phyloP scores from a whole-genome alignment of 1,139 yeast species.

The Kazachstania sp. region DNA sequence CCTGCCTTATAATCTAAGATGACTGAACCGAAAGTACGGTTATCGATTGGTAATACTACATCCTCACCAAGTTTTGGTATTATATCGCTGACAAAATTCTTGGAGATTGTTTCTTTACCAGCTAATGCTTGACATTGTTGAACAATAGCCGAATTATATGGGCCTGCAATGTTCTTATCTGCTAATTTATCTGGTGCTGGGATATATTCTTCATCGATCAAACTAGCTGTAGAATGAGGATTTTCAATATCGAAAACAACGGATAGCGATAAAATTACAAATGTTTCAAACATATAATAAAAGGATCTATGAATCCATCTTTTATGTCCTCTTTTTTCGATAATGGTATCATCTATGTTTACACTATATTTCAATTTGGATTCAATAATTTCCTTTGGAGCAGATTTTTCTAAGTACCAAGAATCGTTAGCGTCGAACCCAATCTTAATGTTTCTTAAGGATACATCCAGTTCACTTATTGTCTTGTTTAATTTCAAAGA shows the following conservation, averaged over 20 bases:
- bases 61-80: conserved; percentile 23
- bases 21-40: conserved; percentile 62
- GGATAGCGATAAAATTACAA: conserved; percentile 52
- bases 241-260: conserved; percentile 47
- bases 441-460: conserved; percentile 12
- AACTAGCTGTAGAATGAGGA: conserved; percentile 45
- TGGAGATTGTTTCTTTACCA: conserved; percentile 1
- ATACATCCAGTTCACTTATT: neutral
- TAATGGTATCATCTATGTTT: conserved; percentile 56
- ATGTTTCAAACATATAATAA: conserved; percentile 66
- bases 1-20: conserved; percentile 53
- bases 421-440: conserved; percentile 32
- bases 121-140: conserved; percentile 4
- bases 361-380: conserved; percentile 37
- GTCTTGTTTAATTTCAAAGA: neutral
- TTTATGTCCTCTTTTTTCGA: conserved; percentile 52
- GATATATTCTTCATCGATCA: conserved; percentile 12
- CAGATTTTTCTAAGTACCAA: conserved; percentile 36
- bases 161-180: neutral
- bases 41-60: conserved; percentile 50
- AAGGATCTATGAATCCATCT: conserved; percentile 50
- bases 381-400: conserved; percentile 46
- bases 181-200: conserved; percentile 7
- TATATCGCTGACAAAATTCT: conserved; percentile 13
- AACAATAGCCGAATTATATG: conserved; percentile 7